Conservation (phyloP, 2,329 filamentous ascomycete genomes). For the Phialemonium atrogriseum region DNA sequence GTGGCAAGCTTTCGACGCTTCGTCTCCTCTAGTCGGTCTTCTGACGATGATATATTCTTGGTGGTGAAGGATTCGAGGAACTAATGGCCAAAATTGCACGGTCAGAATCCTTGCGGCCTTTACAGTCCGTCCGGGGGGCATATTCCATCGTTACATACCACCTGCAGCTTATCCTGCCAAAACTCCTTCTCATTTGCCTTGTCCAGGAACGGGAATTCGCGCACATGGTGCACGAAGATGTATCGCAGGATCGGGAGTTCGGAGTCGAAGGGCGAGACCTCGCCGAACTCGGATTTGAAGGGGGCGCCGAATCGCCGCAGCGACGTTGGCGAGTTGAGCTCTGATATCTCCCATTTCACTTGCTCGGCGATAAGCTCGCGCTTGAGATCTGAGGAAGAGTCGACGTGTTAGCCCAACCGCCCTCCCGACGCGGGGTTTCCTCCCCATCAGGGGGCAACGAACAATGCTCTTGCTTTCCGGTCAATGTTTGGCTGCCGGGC, state of each 20-base stretch:
- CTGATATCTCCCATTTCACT: constrained; percentile 80
- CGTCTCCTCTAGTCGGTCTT: constrained; percentile 91
- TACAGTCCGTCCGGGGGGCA: too few species aligned
- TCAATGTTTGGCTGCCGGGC: constrained; percentile 51
- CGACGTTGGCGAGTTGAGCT: constrained; percentile 90
- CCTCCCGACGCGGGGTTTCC: too few species aligned
- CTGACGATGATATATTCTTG: constrained; percentile 94
- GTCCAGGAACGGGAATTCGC: constrained; percentile 95
- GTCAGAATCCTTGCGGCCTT: too few species aligned
- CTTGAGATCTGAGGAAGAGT: constrained; percentile 64
- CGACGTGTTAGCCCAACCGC: neutral
- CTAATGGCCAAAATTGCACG: too few species aligned
- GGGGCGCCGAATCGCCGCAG: constrained; percentile 92
- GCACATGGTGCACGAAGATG: constrained; percentile 96
- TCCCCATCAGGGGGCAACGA: constrained; percentile 22
- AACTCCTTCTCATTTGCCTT: constrained; percentile 98
- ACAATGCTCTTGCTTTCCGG: constrained; percentile 98
- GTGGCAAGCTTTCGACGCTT: constrained; percentile 86
- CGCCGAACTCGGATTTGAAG: constrained; percentile 85
- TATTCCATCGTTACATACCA: constrained; percentile 59
- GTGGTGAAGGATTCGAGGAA: constrained; percentile 96
- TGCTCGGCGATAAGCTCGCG: constrained; percentile 88
- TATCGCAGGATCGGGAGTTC: constrained; percentile 89
- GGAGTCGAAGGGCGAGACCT: constrained; percentile 87
- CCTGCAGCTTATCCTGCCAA: constrained; percentile 96